Percentiles rank a stretch among this genome's conserved stretches.
phyloP scores from a whole-genome alignment of 257 asterid species.

The Penstemon davidsonii region DNA sequence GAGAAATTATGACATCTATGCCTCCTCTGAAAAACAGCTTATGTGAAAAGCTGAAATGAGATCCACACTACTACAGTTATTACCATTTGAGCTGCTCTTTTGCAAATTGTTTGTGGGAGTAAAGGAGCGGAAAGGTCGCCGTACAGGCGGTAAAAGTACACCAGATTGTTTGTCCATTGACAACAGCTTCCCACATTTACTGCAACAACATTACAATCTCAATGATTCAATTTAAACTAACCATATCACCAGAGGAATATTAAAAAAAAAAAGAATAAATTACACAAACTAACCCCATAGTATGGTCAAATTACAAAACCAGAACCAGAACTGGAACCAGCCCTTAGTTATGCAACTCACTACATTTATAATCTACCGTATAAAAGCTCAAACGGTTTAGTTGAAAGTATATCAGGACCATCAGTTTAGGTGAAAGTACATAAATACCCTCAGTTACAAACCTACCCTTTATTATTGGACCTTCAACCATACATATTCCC shows the following conservation, averaged over 20 bases:
- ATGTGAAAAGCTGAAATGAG: constrained; percentile 59
- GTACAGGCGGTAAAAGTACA: constrained; percentile 71
- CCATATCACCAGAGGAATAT: not conserved
- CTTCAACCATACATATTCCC: too few relatives aligned
- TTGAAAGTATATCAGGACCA: too few relatives aligned
- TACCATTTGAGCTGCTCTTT: constrained; percentile 35
- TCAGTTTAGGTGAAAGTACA: too few relatives aligned
- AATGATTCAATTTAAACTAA: not conserved
- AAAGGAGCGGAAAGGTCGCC: constrained; percentile 58
- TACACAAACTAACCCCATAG: too few relatives aligned
- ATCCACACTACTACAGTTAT: constrained; percentile 38
- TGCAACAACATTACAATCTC: constrained; percentile 29
- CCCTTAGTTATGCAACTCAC: too few relatives aligned
- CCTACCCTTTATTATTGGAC: too few relatives aligned
- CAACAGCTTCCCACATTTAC: constrained; percentile 80
- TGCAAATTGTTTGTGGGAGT: constrained; percentile 34
- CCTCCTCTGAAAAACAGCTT: constrained; percentile 59
- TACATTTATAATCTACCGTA: too few relatives aligned
- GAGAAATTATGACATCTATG: constrained; percentile 33
- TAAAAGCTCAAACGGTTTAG: too few relatives aligned
- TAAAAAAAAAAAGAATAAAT: not conserved
- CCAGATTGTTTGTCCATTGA: constrained; percentile 81
- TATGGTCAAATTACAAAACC: too few relatives aligned
- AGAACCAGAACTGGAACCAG: too few relatives aligned
- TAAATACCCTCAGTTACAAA: too few relatives aligned